A percentile compares a stretch with the other conserved stretches of the same genome.
Conservation (phyloP, 2,329 filamentous ascomycete genomes). For the Aplosporella prunicola region DNA sequence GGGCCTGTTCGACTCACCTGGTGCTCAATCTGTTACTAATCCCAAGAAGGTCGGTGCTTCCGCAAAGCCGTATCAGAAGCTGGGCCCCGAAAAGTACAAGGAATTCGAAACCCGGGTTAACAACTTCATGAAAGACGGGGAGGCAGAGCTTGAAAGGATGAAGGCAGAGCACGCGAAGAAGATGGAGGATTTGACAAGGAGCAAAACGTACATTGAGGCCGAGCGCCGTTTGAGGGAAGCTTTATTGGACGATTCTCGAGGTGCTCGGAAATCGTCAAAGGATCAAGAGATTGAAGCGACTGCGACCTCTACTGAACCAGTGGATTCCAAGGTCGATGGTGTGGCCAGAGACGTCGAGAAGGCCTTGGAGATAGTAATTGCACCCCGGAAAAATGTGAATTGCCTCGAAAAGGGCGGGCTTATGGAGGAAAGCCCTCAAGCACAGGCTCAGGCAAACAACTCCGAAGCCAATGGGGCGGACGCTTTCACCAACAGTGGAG, state of each 20-base stretch:
- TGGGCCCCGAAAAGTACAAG: conserved; percentile 68
- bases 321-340: conserved; percentile 50
- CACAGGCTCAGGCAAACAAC: conserved; percentile 22
- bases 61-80: conserved; percentile 43
- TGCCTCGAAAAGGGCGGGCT: conserved; percentile 72
- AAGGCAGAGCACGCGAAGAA: conserved; percentile 67
- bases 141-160: conserved; percentile 76
- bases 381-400: conserved; percentile 53
- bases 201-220: conserved; percentile 59
- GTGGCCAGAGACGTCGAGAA: conserved; percentile 67
- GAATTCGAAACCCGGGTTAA: conserved; percentile 74
- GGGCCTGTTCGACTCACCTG: conserved; percentile 63
- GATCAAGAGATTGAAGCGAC: conserved; percentile 25
- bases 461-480: conserved; percentile 5
- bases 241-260: conserved; percentile 47
- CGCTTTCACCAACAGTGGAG: conserved; percentile 14
- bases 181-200: conserved; percentile 64
- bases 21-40: conserved; percentile 18
- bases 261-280: conserved; percentile 29
- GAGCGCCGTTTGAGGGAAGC: conserved; percentile 67
- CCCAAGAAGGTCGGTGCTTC: conserved; percentile 18
- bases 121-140: conserved; percentile 61
- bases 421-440: conserved; percentile 42
- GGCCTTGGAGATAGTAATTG: conserved; percentile 57
- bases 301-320: conserved; percentile 16